Evolutionary conservation across 106 monocot species (phyloP), one percentile per base, ranked within the genome.

Genomic region (Dendrobium nobile): DNA sequence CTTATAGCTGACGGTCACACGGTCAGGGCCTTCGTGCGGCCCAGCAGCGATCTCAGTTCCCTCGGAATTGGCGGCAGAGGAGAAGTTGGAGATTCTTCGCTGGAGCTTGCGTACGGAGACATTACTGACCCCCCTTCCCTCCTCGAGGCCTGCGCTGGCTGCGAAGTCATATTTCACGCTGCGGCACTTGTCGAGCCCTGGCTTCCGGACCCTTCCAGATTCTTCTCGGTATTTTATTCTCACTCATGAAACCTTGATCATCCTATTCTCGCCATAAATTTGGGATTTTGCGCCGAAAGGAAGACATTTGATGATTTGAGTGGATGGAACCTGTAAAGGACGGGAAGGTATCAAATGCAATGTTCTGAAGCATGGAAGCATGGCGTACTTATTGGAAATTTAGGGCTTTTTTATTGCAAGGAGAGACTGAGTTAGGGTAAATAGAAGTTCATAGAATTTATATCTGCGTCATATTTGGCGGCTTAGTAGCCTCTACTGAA

Each of bases 141-240:
- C 16, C 37, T 83, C 41, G 56, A 7, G 19, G 98, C 98, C 75
- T 84, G 79, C 80, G 75, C 83, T 19, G 94, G 89, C 56, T 91
- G 94, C 86, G 87, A 98, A 18, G 86, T 83, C 47, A 68, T 98
- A 67, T 92, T 98, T 86, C 95, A 95, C 80, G 45, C 88, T 26
- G 98, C 98, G 28, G 91, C 94, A 11, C 33, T 87, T 73, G 98
- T 98, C 56, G 91, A 95, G 47, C 89, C 92, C 45, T 98, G 98
- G 98, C 89, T 95, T 41, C 95, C 94, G 24, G 87, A 95, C 28
- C 91, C 95, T 43, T 95, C 98, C 40, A 72, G 45, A 24, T 94
- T 97, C 88, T 64, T 83, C 78, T n/a, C 89, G 0, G 93, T 90
- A 67, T 79, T 80, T 37, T 28, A 47, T 9, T 10, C 37, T 6